Percentiles rank a stretch among this genome's conserved stretches.
These are phyloP conservation scores for Trichosporon coremiiforme DNA, from an alignment of 1,284 basidiomycete genomes.

Conservation along the genomic window DNA sequence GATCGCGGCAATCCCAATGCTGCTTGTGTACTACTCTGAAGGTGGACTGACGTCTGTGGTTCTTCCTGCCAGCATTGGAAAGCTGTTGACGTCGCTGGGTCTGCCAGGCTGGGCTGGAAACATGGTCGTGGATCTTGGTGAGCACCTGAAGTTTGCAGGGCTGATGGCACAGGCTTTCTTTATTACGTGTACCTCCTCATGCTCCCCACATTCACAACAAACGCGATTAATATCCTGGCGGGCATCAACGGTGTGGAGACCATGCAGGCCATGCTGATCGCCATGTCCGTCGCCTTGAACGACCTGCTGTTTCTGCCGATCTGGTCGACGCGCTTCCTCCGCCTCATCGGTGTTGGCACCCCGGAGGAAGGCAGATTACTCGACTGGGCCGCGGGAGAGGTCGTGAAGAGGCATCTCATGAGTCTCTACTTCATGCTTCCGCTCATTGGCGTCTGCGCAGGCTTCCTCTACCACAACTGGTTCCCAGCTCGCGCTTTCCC, in stretches of 20 bases:
- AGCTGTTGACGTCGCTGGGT: conserved; percentile 58
- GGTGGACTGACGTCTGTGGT: conserved; percentile 90
- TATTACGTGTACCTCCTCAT: conserved; percentile 98
- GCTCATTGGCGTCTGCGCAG: conserved; percentile 82
- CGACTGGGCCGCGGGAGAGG: conserved; percentile 62
- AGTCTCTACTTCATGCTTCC: conserved; percentile 97
- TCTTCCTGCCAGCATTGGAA: conserved; percentile 76
- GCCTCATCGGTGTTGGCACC: conserved; percentile 71
- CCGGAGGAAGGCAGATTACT: conserved; percentile 47
- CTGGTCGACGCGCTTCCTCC: conserved; percentile 62
- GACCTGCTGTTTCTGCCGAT: conserved; percentile 85
- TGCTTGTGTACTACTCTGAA: conserved; percentile 96
- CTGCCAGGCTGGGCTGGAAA: conserved; percentile 55
- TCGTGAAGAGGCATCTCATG: conserved; percentile 89
- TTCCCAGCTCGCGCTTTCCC: conserved; percentile 94
- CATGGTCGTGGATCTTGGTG: conserved; percentile 83
- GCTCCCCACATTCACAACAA: conserved; percentile 94
- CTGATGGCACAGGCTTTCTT: conserved; percentile 53
- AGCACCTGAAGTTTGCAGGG: conserved; percentile 35
- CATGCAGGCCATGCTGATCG: conserved; percentile 89
- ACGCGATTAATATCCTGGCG: conserved; percentile 98
- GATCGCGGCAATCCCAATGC: conserved; percentile 88
- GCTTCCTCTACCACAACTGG: conserved; percentile 94
- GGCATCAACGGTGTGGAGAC: conserved; percentile 97
- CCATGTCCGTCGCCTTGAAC: conserved; percentile 84